Evolutionary conservation across 192 early-diverging fungal species (phyloP).

Genomic region (Radiomyces spectabilis): DNA sequence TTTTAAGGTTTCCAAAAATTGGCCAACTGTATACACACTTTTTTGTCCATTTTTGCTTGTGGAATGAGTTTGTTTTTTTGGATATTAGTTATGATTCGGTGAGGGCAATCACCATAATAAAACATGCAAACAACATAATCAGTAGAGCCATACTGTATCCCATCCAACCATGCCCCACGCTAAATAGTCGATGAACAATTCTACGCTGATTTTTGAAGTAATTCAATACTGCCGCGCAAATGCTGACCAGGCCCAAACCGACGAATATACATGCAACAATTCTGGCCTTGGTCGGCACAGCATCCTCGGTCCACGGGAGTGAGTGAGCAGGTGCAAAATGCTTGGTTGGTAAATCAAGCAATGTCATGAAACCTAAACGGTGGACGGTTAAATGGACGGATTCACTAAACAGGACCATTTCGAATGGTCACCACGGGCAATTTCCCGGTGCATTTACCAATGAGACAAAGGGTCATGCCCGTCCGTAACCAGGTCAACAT

Average conservation of each 20-base stretch:
- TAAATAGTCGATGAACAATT: slow-evolving; percentile 10
- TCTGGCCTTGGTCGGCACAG: neutral
- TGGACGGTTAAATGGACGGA: neutral
- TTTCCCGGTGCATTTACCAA: slow-evolving; percentile 12
- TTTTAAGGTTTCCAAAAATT: too few species aligned
- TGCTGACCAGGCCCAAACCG: slow-evolving; percentile 6
- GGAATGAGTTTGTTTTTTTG: too few species aligned
- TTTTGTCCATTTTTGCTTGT: too few species aligned
- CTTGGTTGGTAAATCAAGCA: neutral
- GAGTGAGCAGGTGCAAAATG: neutral
- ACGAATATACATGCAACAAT: slow-evolving; percentile 15
- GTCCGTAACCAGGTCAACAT: slow-evolving; percentile 20
- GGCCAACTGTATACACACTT: too few species aligned
- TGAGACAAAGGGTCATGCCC: slow-evolving; percentile 13
- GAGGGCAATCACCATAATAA: slow-evolving; percentile 9
- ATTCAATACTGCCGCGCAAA: slow-evolving; percentile 1
- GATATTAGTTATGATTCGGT: neutral
- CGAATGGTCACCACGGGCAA: too few species aligned
- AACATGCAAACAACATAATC: slow-evolving; percentile 10
- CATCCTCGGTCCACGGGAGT: neutral
- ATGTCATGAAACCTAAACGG: neutral
- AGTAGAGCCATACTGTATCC: slow-evolving; percentile 5
- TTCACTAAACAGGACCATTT: too few species aligned
- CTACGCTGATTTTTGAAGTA: slow-evolving; percentile 17
- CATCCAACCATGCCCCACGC: slow-evolving; percentile 13